These are phyloP conservation scores for Hypoxylon trugodes DNA, from an alignment of 495 filamentous ascomycete species.

Conservation along the genomic window DNA sequence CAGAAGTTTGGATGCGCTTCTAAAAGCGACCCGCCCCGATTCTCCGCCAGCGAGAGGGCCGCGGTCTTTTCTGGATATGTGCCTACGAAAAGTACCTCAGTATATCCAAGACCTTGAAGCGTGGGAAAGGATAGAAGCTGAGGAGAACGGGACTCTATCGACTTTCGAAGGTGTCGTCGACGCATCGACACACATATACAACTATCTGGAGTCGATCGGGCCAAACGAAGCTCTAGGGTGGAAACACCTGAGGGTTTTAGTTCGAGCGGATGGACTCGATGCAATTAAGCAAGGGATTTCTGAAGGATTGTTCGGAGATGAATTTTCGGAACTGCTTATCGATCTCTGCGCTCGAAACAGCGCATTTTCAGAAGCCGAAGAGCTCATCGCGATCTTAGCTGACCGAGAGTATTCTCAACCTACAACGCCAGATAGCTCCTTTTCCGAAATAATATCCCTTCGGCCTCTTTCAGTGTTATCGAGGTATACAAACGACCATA, in stretches of 20 bases:
- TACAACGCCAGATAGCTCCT: conserved; percentile 41
- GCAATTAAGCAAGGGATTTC: conserved; percentile 55
- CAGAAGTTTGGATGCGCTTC: conserved; percentile 56
- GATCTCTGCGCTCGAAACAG: conserved; percentile 50
- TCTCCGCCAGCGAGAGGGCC: conserved; percentile 46
- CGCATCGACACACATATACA: conserved; percentile 64
- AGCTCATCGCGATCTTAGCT: conserved; percentile 47
- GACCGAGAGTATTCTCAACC: conserved; percentile 50
- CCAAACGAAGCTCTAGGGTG: conserved; percentile 62
- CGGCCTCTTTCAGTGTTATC: conserved; percentile 44
- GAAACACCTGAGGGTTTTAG: conserved; percentile 69
- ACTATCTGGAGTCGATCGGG: conserved; percentile 70
- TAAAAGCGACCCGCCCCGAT: conserved; percentile 52
- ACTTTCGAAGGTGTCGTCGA: conserved; percentile 48
- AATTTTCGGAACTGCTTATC: conserved; percentile 51
- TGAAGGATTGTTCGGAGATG: conserved; percentile 44
- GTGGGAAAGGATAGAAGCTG: conserved; percentile 58
- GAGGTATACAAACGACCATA: conserved; percentile 39
- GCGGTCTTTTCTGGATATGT: conserved; percentile 71
- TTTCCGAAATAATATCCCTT: conserved; percentile 23
- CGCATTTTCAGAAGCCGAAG: conserved; percentile 51
- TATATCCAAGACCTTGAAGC: conserved; percentile 70
- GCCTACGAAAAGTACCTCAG: conserved; percentile 67
- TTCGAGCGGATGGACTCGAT: conserved; percentile 71
- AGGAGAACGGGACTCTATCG: conserved; percentile 56